Conservation (phyloP, 1,284 basidiomycete genomes). For the Hymenochaete sp. region DNA sequence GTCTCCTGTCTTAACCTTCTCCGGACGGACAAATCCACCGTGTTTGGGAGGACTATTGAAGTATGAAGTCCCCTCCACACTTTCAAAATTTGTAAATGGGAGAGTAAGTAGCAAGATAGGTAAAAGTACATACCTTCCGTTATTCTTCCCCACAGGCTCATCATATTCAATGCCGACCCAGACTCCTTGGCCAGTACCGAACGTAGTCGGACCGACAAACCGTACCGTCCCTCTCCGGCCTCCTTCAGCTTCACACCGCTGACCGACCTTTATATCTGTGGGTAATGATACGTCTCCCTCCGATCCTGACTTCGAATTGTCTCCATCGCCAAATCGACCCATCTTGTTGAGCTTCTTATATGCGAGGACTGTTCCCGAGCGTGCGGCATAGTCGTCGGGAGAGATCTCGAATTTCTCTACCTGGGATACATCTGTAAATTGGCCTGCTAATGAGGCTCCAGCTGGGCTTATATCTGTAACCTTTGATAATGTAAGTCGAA, state of each 20-base stretch:
- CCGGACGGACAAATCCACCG: constrained; percentile 84
- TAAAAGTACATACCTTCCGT: constrained; percentile 70
- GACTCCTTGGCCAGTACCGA: constrained; percentile 54
- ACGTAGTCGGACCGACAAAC: constrained; percentile 77
- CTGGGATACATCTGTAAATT: constrained; percentile 75
- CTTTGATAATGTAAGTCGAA: constrained; percentile 30
- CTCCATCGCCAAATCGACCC: constrained; percentile 66
- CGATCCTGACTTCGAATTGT: not conserved
- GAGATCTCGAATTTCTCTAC: constrained; percentile 93
- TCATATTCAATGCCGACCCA: constrained; percentile 97
- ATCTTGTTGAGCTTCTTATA: constrained; percentile 88
- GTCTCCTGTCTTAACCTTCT: constrained; percentile 79
- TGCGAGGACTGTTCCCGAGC: constrained; percentile 80
- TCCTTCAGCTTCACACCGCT: constrained; percentile 70
- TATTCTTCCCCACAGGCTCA: constrained; percentile 93
- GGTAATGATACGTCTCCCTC: not conserved
- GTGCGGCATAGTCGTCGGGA: constrained; percentile 71
- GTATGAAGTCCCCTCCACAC: constrained; percentile 79
- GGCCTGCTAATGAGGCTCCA: constrained; percentile 57
- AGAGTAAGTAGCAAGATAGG: not conserved
- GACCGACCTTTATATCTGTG: constrained; percentile 43
- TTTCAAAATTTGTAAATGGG: constrained; percentile 26
- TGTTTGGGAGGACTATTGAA: constrained; percentile 73
- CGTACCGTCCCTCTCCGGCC: constrained; percentile 75
- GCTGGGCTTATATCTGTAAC: constrained; percentile 74